These are phyloP conservation scores for Nothophaeocryptopus gaeumannii DNA, from an alignment of 2,329 filamentous ascomycete genomes.

Conservation along the genomic window DNA sequence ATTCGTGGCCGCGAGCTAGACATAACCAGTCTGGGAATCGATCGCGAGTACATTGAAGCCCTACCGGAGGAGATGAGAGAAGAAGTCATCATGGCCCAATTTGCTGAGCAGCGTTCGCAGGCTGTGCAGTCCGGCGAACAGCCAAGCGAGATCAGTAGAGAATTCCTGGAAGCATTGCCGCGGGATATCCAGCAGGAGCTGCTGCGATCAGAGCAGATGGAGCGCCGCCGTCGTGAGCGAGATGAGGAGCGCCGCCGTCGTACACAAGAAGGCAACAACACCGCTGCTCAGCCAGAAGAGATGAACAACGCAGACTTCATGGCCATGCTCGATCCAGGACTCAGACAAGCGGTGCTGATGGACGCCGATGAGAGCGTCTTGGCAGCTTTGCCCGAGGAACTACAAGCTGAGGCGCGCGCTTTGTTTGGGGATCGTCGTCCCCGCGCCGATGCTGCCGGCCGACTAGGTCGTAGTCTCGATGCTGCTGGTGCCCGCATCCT, in stretches of 20 bases:
- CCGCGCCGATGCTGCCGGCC: conserved; percentile 14
- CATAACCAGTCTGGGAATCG: conserved; percentile 91
- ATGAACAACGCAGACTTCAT: conserved; percentile 94
- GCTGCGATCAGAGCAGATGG: conserved; percentile 82
- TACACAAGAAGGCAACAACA: conserved; percentile 41
- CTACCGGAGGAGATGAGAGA: conserved; percentile 95
- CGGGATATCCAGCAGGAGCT: conserved; percentile 87
- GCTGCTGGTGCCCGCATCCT: conserved; percentile 18
- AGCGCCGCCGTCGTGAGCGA: conserved; percentile 82
- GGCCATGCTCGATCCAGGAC: conserved; percentile 77
- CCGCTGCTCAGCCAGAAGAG: conserved; percentile 58
- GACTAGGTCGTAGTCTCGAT: conserved; percentile 17
- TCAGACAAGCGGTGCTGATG: conserved; percentile 82
- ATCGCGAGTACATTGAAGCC: conserved; percentile 91
- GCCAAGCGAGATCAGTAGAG: conserved; percentile 80
- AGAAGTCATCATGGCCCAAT: conserved; percentile 89
- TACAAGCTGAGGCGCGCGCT: conserved; percentile 80
- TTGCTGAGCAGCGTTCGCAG: conserved; percentile 77
- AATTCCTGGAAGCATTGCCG: conserved; percentile 90
- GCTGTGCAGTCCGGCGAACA: conserved; percentile 70
- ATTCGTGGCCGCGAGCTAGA: conserved; percentile 86
- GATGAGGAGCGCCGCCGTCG: conserved; percentile 71
- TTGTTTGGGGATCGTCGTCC: conserved; percentile 53
- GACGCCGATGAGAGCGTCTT: conserved; percentile 89
- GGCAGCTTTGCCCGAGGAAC: conserved; percentile 76